Evolutionary conservation across 345 rosid genomes (phyloP).

Genomic region (thale cress (Arabidopsis thaliana)): DNA sequence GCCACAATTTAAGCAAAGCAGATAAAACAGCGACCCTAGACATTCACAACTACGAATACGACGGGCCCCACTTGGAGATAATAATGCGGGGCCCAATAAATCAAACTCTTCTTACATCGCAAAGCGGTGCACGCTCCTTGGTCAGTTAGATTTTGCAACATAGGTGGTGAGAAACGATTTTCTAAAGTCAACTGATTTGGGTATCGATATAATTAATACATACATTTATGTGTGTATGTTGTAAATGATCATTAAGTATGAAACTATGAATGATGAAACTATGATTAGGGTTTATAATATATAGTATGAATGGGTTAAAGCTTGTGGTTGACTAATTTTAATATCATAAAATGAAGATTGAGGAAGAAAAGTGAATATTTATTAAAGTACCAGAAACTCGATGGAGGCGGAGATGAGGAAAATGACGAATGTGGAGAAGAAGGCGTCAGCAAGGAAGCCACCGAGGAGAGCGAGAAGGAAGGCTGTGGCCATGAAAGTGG

Average conservation of each 20-base stretch:
- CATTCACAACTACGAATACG: slow-evolving; percentile 16
- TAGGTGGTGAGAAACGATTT: neutral
- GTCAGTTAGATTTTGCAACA: neutral
- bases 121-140: neutral
- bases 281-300: neutral
- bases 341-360: neutral
- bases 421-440: slow-evolving; percentile 62
- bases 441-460: slow-evolving; percentile 74
- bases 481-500: slow-evolving; percentile 79
- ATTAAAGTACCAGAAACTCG: slow-evolving; percentile 63
- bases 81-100: slow-evolving; percentile 4
- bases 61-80: neutral
- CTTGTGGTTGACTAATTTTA: neutral
- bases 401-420: slow-evolving; percentile 63
- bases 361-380: neutral
- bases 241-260: neutral
- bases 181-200: neutral
- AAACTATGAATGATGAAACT: neutral
- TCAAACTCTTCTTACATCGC: slow-evolving; percentile 1
- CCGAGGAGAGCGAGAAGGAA: slow-evolving; percentile 78
- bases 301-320: slow-evolving; percentile 10
- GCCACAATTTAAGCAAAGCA: slow-evolving; percentile 17
- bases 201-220: neutral
- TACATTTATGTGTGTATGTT: neutral
- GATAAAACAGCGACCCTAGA: slow-evolving; percentile 12